Base-by-base conservation (phyloP, 352 stramenopile genomes). In the Phytophthora citrophthora region DNA sequence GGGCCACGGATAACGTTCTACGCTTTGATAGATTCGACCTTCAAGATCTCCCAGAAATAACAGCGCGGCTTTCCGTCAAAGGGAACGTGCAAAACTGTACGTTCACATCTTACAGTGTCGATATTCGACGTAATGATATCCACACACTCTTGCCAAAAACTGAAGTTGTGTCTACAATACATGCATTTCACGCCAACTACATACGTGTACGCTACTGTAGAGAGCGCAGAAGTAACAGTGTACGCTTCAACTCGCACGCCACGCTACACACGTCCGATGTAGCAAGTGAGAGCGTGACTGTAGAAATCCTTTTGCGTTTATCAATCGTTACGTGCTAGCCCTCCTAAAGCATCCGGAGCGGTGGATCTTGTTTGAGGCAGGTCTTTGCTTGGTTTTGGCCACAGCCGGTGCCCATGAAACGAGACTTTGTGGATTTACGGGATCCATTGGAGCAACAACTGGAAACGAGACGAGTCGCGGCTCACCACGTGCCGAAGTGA, bases 381-480 rank as follows among this genome's bases (percentile, higher is more conserved):
- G 20, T 48, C 12, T 36, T 47, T 58, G 34, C 20, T 52, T 50
- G 13, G 10, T 27, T 32, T 34, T 27, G 26, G 26, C 38, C 48
- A 46, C 59, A 65, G 64, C 46, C 40, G 52, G 36, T 32, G 26
- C 31, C 24, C 53, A 41, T 27, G 40, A 60, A 64, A 57, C 44
- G 40, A 29, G 31, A 61, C 24, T 64, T 72, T 65, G 41, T 73
- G 64, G 59, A 53, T 29, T 46, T 39, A 39, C 46, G 44, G 39
- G 40, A 56, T 50, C 48, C 32, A 38, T 27, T 40, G 5, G 26
- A 9, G 2, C 23, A 57, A 45, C 45, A 31, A 51, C 46, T 43
- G 50, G 57, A 72, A 69, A 73, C 65, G 52, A 66, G 59, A 70
- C 48, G 48, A 70, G 47, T 45, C 53, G 29, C 29, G 24, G 23